Conservation (phyloP, 1,284 basidiomycete species). For the Ganoderma resinaceum region DNA sequence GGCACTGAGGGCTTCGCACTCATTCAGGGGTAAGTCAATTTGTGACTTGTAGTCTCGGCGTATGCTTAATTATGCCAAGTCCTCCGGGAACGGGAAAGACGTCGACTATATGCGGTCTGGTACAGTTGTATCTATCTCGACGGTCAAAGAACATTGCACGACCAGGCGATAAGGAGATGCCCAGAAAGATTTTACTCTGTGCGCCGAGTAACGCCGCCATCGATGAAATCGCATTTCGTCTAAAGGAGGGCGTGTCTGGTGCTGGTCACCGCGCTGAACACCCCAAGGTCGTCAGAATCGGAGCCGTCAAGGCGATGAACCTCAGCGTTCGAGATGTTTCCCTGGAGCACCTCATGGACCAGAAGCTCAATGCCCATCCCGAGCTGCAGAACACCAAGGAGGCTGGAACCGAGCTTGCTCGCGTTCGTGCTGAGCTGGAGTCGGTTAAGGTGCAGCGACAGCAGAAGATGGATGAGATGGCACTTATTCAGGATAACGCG, state of each 20-base stretch:
- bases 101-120: constrained; percentile 96
- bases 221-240: constrained; percentile 92
- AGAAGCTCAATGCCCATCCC: constrained; percentile 66
- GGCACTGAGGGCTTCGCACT: constrained; percentile 84
- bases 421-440: constrained; percentile 73
- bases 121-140: constrained; percentile 81
- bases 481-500: constrained; percentile 57
- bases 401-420: constrained; percentile 62
- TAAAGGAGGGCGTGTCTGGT: constrained; percentile 80
- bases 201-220: constrained; percentile 99
- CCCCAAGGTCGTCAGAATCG: constrained; percentile 90
- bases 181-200: constrained; percentile 88
- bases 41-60: not conserved
- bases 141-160: constrained; percentile 58
- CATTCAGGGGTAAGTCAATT: constrained; percentile 86
- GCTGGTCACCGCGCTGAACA: constrained; percentile 60
- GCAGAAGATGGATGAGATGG: constrained; percentile 70
- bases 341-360: constrained; percentile 86
- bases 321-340: constrained; percentile 87
- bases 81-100: constrained; percentile 99
- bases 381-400: constrained; percentile 50
- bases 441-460: constrained; percentile 67
- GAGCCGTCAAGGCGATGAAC: constrained; percentile 83
- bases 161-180: constrained; percentile 55
- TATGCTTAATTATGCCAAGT: constrained; percentile 47